Evolutionary conservation across 768 basidiomycete genomes (phyloP).

Genomic region (Termitomyces eurrhizus): DNA sequence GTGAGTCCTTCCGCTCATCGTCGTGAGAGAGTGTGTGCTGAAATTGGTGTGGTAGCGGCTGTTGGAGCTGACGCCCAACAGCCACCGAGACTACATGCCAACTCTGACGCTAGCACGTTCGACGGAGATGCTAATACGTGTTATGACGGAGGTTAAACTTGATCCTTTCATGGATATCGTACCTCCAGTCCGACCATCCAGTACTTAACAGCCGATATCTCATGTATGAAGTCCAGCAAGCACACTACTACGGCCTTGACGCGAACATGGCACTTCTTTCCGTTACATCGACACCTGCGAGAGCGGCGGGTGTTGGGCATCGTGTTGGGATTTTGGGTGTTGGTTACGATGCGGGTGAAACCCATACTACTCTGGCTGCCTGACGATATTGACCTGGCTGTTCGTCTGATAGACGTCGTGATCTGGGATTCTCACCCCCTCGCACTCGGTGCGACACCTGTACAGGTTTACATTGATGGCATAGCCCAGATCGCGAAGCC

Average conservation of each 20-base stretch:
- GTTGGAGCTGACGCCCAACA: conserved; percentile 61
- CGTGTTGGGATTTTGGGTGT: too few relatives aligned
- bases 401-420: conserved; percentile 35
- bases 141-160: conserved; percentile 80
- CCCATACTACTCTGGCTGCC: too few relatives aligned
- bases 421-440: conserved; percentile 80
- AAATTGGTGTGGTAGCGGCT: conserved; percentile 48
- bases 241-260: too few relatives aligned
- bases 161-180: not conserved
- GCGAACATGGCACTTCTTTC: too few relatives aligned
- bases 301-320: too few relatives aligned
- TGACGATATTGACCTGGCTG: too few relatives aligned
- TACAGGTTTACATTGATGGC: conserved; percentile 43
- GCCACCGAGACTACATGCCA: conserved; percentile 67
- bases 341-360: too few relatives aligned
- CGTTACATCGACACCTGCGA: too few relatives aligned
- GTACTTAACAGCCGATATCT: too few relatives aligned
- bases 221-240: too few relatives aligned
- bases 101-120: conserved; percentile 63
- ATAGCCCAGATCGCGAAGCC: conserved; percentile 43
- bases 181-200: too few relatives aligned
- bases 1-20: conserved; percentile 37
- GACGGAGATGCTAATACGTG: conserved; percentile 67
- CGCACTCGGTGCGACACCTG: conserved; percentile 72
- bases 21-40: not conserved